A percentile compares a stretch with the other conserved stretches of the same genome.
These are phyloP conservation scores for Marvania coccoides DNA, from an alignment of 139 green algal genomes.

Conservation along the genomic window DNA sequence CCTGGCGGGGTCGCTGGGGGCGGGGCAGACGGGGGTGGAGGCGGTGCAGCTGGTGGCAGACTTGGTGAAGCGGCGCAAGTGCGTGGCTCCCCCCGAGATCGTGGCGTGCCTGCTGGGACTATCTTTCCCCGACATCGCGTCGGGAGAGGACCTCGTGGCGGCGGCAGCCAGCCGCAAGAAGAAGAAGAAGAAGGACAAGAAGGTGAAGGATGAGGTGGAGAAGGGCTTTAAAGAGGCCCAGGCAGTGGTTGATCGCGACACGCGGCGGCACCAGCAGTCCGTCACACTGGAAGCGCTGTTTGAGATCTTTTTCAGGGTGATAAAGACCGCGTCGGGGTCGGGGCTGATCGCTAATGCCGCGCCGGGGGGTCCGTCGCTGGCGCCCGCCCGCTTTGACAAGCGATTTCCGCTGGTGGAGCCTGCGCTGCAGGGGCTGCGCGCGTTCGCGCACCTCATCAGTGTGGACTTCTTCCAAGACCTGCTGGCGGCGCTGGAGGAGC, in stretches of 20 bases:
- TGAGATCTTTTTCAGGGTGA: slow-evolving; percentile 66
- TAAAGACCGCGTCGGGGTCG: slow-evolving; percentile 54
- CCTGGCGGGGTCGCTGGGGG: slow-evolving; percentile 10
- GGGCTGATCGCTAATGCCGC: not conserved
- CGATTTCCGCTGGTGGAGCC: slow-evolving; percentile 63
- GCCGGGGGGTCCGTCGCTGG: not conserved
- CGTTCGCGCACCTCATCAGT: slow-evolving; percentile 67
- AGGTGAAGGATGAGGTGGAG: slow-evolving; percentile 42
- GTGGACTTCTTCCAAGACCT: slow-evolving; percentile 77
- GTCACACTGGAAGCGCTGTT: slow-evolving; percentile 67
- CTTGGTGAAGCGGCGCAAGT: slow-evolving; percentile 61
- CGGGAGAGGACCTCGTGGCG: slow-evolving; percentile 7
- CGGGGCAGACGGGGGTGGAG: slow-evolving; percentile 27
- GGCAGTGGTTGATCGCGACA: slow-evolving; percentile 9
- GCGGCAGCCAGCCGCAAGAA: slow-evolving; percentile 16
- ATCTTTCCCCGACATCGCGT: slow-evolving; percentile 14
- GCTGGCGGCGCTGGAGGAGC: slow-evolving; percentile 37
- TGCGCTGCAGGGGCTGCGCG: slow-evolving; percentile 47
- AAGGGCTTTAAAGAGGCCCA: slow-evolving; percentile 54
- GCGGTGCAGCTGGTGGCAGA: slow-evolving; percentile 87
- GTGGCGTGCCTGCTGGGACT: slow-evolving; percentile 8
- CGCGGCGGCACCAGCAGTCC: slow-evolving; percentile 7
- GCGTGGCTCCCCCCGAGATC: slow-evolving; percentile 36
- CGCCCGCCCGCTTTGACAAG: not conserved
- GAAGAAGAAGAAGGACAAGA: slow-evolving; percentile 28